Conservation (phyloP, 2,329 filamentous ascomycete species). For the Sclerotinia glacialis region DNA sequence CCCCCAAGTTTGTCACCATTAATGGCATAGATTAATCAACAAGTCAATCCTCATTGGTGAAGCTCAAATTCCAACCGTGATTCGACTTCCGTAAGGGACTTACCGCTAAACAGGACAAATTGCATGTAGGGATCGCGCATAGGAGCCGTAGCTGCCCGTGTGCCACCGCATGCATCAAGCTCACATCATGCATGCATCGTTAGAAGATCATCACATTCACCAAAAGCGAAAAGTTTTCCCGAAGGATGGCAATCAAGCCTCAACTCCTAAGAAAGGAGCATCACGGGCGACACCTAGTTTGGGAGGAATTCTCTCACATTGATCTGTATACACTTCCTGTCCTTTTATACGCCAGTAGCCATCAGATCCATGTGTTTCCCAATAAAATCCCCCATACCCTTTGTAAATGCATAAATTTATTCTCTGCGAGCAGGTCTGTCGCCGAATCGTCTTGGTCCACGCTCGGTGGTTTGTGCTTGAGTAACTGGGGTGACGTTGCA, state of each 20-base stretch:
- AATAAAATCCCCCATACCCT: constrained; percentile 28
- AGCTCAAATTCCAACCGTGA: background rate
- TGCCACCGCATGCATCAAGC: background rate
- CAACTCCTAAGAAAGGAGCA: constrained; percentile 62
- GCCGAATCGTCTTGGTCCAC: constrained; percentile 68
- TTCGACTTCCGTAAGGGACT: background rate
- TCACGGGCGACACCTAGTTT: constrained; percentile 81
- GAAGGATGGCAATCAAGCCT: constrained; percentile 85
- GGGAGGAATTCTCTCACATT: constrained; percentile 54
- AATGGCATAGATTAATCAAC: background rate
- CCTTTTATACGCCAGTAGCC: constrained; percentile 37
- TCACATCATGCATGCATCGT: constrained; percentile 7
- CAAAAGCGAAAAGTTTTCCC: constrained; percentile 1
- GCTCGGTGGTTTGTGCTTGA: constrained; percentile 83
- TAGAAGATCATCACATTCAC: constrained; percentile 25
- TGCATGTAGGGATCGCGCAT: background rate
- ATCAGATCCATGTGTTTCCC: constrained; percentile 34
- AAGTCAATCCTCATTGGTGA: background rate
- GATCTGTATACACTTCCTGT: constrained; percentile 50
- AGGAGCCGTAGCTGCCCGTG: background rate
- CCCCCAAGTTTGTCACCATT: constrained; percentile 18
- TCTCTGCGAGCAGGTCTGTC: constrained; percentile 53
- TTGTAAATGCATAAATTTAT: constrained; percentile 40
- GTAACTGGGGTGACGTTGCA: constrained; percentile 91
- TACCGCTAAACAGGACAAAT: background rate